Base-by-base conservation (phyloP, 148 eudicot genomes). In the Hydrangea macrophylla region DNA sequence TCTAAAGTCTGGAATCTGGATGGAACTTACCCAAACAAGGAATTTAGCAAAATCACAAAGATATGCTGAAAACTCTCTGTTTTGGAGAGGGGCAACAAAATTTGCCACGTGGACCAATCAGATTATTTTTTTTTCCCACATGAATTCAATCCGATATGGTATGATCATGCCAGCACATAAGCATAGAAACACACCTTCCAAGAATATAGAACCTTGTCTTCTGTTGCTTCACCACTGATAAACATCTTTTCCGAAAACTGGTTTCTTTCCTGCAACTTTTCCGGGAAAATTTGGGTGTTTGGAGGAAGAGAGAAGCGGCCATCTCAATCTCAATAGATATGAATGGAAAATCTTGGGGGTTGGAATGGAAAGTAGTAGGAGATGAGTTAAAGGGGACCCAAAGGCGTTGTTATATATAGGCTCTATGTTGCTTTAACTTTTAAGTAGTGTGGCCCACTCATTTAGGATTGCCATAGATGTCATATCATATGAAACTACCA, bases 391-490 rank as follows among this genome's bases (percentile, higher is more conserved):
- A 48, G 4, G n/a, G 17, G 18, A 48, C 48, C 6, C 48, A 15
- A 18, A 1, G 3, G 53, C 2, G 17, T 22, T 48, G 53, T 3
- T 48, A 48, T 35, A 35, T 48, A 48, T 48, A 48, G 53, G 53
- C 53, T 48, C 5, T 48, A 7, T 17, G 23, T 2, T 3, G 7
- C 53, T 0, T 0, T 6, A 48, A 48, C 53, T n/a, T n/a, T n/a
- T n/a, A n/a, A n/a, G n/a, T n/a, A 48, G 22, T 20, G 53, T 2
- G 53, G 22, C 20, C 53, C 53, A n/a, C 53, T 15, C 53, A 22
- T 48, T 48, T 48, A 15, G 53, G 53, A 48, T 48, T 48, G 53
- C n/a, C n/a, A n/a, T n/a, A n/a, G n/a, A n/a, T n/a, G n/a, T n/a
- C n/a, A n/a, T n/a, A n/a, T n/a, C n/a, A n/a, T n/a, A n/a, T n/a